Conservation (phyloP, 2,329 filamentous ascomycete genomes). For the Penicillium sp. region DNA sequence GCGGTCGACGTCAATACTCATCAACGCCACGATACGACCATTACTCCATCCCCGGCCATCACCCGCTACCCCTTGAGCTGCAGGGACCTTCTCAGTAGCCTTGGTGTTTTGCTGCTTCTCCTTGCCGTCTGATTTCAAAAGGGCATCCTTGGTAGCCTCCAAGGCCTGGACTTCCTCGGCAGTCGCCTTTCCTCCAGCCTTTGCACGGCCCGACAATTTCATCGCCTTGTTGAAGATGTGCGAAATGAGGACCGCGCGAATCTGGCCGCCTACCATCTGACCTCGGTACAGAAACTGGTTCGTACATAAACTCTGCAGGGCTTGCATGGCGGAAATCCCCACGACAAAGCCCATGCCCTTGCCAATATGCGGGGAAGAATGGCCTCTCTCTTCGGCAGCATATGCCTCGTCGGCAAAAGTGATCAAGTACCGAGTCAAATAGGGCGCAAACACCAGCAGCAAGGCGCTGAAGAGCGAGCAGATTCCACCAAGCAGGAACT, state of each 20-base stretch:
- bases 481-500: slow-evolving; percentile 80
- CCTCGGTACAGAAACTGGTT: slow-evolving; percentile 93
- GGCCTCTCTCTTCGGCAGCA: slow-evolving; percentile 53
- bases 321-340: slow-evolving; percentile 81
- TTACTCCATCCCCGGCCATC: slow-evolving; percentile 87
- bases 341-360: slow-evolving; percentile 78
- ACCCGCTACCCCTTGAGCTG: slow-evolving; percentile 52
- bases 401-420: slow-evolving; percentile 79
- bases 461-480: slow-evolving; percentile 72
- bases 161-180: slow-evolving; percentile 49
- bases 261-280: slow-evolving; percentile 85
- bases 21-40: slow-evolving; percentile 84
- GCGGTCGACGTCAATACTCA: slow-evolving; percentile 93
- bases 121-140: slow-evolving; percentile 31
- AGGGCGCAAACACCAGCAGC: slow-evolving; percentile 76
- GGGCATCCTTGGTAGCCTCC: slow-evolving; percentile 40
- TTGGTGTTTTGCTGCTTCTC: slow-evolving; percentile 29
- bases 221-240: slow-evolving; percentile 91
- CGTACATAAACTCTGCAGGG: slow-evolving; percentile 72
- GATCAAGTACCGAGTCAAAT: slow-evolving; percentile 81
- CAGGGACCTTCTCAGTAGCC: slow-evolving; percentile 28
- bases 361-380: slow-evolving; percentile 64
- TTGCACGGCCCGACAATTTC: slow-evolving; percentile 81
- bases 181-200: slow-evolving; percentile 67
- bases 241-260: slow-evolving; percentile 75